Evolutionary conservation across 139 green algal species (phyloP).

Genomic region (Chara braunii): DNA sequence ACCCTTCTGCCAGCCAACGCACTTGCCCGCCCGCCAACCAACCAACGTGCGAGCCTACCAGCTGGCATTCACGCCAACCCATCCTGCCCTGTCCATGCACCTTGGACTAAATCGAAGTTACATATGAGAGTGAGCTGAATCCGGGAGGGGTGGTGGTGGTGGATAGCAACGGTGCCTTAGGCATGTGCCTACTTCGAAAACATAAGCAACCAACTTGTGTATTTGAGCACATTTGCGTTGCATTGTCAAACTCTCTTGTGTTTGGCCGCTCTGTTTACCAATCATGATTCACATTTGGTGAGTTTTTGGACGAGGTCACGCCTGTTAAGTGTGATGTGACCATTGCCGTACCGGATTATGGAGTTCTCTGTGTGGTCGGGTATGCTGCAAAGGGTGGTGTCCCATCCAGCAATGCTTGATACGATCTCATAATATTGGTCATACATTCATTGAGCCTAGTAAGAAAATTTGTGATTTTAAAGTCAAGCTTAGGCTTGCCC

Average conservation of each 20-base stretch:
- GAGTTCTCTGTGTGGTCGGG: slow-evolving; percentile 35
- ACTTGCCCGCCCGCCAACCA: too few species aligned
- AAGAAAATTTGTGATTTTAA: slow-evolving; percentile 80
- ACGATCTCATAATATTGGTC: slow-evolving; percentile 89
- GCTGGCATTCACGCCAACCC: too few species aligned
- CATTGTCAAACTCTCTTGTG: slow-evolving; percentile 72
- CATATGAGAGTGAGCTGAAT: slow-evolving; percentile 67
- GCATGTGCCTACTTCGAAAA: slow-evolving; percentile 49
- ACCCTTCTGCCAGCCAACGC: too few species aligned
- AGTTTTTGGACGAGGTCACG: slow-evolving; percentile 35
- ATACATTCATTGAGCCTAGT: slow-evolving; percentile 99
- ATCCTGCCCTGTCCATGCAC: too few species aligned
- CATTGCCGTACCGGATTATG: slow-evolving; percentile 38
- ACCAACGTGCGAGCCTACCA: too few species aligned
- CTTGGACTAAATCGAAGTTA: slow-evolving; percentile 93
- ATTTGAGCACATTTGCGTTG: slow-evolving; percentile 99
- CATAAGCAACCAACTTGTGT: slow-evolving; percentile 74
- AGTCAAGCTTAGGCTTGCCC: slow-evolving; percentile 55
- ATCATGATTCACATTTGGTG: slow-evolving; percentile 27
- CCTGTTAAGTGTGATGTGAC: slow-evolving; percentile 39
- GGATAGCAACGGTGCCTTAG: slow-evolving; percentile 65
- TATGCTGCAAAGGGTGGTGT: slow-evolving; percentile 47
- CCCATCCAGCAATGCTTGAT: slow-evolving; percentile 90
- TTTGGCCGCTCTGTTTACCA: slow-evolving; percentile 95
- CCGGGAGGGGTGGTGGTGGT: slow-evolving; percentile 95